Base-by-base conservation (phyloP, 164 flowering plant genomes). In the Liquidambar formosana region DNA sequence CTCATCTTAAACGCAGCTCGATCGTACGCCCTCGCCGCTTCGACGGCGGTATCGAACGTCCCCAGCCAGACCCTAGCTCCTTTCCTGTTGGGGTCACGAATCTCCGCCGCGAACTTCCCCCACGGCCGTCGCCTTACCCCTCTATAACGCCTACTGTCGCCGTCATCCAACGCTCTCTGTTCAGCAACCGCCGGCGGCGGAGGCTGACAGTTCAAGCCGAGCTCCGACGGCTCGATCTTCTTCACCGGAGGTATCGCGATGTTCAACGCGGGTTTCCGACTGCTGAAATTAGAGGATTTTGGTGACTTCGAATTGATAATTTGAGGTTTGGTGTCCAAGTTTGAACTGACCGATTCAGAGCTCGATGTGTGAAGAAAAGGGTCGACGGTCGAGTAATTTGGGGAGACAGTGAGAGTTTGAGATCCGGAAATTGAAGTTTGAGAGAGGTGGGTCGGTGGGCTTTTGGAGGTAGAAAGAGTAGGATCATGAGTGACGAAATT, bases 11-110 rank as follows among this genome's bases (percentile, higher is more conserved):
- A 59, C 11, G 63, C 63, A 25, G 63, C 63, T 11, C 28, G 63
- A 25, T 59, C 63, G 63, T 59, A 59, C 2, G 63, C 63, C 15
- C 43, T 59, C n/a, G 63, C 63, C 1, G 63, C 63, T 59, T 59
- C 41, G 28, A 59, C 41, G 1, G 38, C 43, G 38, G 63, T 59
- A 16, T 59, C 63, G 41, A 9, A 59, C 2, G 63, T 59, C 15
- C 63, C 63, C 41, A 59, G 63, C 63, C 63, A 59, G 8, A 59
- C 41, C 28, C 63, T 2, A 15, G 63, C 2, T 11, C 49, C 49
- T 47, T 47, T 47, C 12, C 49, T 4, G 10, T 47, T 47, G 2
- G 49, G 49, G 49, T 47, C 49, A 11, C 49, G 49, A 10, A 47
- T 47, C 49, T 47, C 49, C 49, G 49, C 49, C 49, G 49, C 41